These are phyloP conservation scores for Camptophora hylomeconis DNA, from an alignment of 2,329 filamentous ascomycete species.

Conservation along the genomic window DNA sequence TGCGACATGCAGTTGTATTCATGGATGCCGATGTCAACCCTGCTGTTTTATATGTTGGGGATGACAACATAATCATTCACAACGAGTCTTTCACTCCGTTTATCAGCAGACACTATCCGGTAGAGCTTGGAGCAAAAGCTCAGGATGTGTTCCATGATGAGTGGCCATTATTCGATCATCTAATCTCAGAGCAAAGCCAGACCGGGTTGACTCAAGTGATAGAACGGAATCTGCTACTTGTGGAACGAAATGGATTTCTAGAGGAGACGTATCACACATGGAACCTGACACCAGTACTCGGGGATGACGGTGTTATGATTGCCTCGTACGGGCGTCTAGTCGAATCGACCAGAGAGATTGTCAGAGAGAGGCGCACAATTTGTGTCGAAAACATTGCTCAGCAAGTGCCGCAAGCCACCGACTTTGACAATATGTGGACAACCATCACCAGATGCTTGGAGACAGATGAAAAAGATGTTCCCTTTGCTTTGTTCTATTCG, in stretches of 20 bases:
- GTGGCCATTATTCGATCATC: slow-evolving; percentile 24
- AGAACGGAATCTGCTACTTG: slow-evolving; percentile 35
- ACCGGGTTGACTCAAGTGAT: slow-evolving; percentile 25
- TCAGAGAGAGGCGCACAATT: slow-evolving; percentile 33
- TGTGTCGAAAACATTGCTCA: slow-evolving; percentile 28
- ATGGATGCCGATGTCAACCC: slow-evolving; percentile 32
- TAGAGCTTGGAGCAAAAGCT: slow-evolving; percentile 25
- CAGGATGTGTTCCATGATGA: slow-evolving; percentile 28
- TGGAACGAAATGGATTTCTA: slow-evolving; percentile 29
- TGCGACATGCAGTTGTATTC: slow-evolving; percentile 35
- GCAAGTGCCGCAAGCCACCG: slow-evolving; percentile 23
- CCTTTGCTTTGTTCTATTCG: slow-evolving; percentile 39
- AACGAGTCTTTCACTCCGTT: slow-evolving; percentile 24
- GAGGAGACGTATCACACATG: slow-evolving; percentile 39
- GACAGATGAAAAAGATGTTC: slow-evolving; percentile 36
- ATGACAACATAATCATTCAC: slow-evolving; percentile 21
- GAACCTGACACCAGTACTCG: slow-evolving; percentile 35
- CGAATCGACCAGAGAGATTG: slow-evolving; percentile 28
- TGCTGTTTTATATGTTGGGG: slow-evolving; percentile 27
- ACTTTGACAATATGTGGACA: slow-evolving; percentile 37
- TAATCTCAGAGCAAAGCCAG: slow-evolving; percentile 24
- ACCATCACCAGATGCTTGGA: slow-evolving; percentile 33
- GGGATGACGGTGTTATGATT: slow-evolving; percentile 26
- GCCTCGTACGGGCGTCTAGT: slow-evolving; percentile 37
- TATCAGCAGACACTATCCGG: slow-evolving; percentile 23